Conservation (phyloP, 1,284 basidiomycete genomes). For the Ceratobasidium sp. region DNA sequence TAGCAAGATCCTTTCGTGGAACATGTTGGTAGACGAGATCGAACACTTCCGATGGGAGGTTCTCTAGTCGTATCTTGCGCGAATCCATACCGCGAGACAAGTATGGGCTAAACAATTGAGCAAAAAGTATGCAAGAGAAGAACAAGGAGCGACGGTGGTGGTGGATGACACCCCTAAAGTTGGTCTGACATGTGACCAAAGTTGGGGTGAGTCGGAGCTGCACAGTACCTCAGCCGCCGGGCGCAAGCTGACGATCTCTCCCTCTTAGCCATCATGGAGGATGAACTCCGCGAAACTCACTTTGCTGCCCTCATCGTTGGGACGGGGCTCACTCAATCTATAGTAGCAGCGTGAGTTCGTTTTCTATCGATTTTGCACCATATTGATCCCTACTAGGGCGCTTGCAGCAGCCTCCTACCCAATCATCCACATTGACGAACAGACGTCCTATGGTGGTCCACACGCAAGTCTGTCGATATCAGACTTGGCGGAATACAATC, state of each 20-base stretch:
- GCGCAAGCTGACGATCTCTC: not conserved
- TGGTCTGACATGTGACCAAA: too few relatives aligned
- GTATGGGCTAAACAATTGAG: too few relatives aligned
- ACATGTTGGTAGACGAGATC: not conserved
- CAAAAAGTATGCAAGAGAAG: too few relatives aligned
- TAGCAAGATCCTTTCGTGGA: not conserved
- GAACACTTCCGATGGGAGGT: not conserved
- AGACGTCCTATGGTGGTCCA: conserved; percentile 84
- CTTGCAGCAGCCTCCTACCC: conserved; percentile 86
- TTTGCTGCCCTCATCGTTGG: conserved; percentile 88
- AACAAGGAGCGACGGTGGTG: too few relatives aligned
- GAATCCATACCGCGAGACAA: too few relatives aligned
- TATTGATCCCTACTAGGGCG: too few relatives aligned
- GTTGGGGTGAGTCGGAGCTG: not conserved
- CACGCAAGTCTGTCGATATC: conserved; percentile 84
- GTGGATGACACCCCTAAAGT: too few relatives aligned
- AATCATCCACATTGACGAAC: conserved; percentile 87
- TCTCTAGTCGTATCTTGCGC: not conserved
- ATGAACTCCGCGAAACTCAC: conserved; percentile 42
- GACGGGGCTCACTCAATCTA: conserved; percentile 88
- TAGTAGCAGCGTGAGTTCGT: conserved; percentile 80
- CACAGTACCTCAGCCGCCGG: not conserved
- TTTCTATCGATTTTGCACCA: too few relatives aligned
- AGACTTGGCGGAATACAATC: conserved; percentile 78
- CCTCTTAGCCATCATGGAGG: conserved; percentile 18